Evolutionary conservation across 176 grass and related monocot species (phyloP).

Genomic region (Cenchrus fungigraminus): DNA sequence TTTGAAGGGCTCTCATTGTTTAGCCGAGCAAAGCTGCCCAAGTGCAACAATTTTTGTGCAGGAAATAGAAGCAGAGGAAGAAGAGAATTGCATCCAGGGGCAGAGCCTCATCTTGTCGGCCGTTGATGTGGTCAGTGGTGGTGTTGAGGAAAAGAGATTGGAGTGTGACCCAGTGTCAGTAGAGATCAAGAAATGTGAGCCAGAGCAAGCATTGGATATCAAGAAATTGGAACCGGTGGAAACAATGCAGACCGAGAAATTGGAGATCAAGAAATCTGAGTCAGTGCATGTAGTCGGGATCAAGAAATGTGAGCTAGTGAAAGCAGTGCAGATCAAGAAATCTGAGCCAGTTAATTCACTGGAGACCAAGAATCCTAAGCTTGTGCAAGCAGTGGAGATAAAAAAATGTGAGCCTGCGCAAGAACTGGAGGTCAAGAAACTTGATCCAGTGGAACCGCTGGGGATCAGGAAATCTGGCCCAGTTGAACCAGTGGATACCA

Average conservation of each 20-base stretch:
- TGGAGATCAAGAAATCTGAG: slow-evolving; percentile 25
- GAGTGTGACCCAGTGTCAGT: slow-evolving; percentile 43
- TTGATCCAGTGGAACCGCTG: background rate
- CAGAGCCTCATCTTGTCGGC: background rate
- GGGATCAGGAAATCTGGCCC: background rate
- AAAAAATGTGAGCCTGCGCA: background rate
- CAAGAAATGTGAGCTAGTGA: slow-evolving; percentile 1
- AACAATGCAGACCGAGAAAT: background rate
- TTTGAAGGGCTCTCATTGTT: slow-evolving; percentile 3
- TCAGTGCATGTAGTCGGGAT: background rate
- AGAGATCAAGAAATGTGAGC: slow-evolving; percentile 40
- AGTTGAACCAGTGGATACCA: background rate
- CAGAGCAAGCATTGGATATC: background rate
- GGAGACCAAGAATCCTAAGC: background rate
- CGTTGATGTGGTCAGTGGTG: background rate
- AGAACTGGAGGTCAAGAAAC: background rate
- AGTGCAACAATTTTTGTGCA: background rate
- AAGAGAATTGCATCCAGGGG: background rate
- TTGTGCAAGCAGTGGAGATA: background rate
- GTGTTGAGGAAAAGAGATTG: slow-evolving; percentile 40
- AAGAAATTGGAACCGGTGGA: background rate
- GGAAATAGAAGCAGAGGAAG: slow-evolving; percentile 28
- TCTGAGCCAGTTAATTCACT: background rate
- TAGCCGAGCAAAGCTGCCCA: background rate
- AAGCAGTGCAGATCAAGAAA: background rate